These are phyloP conservation scores for Schizochytrium sp. DNA, from an alignment of 108 stramenopile genomes.

Conservation along the genomic window DNA sequence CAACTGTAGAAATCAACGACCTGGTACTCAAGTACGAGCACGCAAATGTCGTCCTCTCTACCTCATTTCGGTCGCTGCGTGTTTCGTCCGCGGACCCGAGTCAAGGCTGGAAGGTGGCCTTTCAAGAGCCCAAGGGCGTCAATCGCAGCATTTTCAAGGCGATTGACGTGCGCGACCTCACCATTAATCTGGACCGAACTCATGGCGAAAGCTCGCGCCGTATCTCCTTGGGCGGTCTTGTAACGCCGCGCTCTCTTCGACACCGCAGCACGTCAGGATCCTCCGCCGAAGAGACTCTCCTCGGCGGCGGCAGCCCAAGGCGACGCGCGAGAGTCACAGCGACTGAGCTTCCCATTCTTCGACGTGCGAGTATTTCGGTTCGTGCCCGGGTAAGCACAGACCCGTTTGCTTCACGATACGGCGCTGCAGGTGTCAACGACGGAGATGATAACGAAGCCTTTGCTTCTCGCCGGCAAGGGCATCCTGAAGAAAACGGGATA, in stretches of 20 bases:
- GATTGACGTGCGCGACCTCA: not conserved
- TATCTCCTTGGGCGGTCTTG: not conserved
- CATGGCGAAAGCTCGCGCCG: not conserved
- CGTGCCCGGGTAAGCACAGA: not conserved
- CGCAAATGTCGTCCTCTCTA: constrained; percentile 35
- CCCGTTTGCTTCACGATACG: not conserved
- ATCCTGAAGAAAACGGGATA: not conserved
- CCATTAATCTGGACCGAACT: not conserved
- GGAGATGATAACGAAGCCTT: not conserved
- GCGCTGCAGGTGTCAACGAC: not conserved
- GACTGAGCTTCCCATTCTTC: not conserved
- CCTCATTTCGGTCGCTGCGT: constrained; percentile 26
- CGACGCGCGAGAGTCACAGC: not conserved
- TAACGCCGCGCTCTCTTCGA: not conserved
- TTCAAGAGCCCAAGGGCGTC: not conserved
- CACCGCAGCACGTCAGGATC: not conserved
- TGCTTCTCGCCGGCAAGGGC: not conserved
- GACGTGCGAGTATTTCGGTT: not conserved
- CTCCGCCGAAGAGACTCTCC: not conserved
- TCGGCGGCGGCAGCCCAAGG: not conserved
- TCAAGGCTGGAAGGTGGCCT: constrained; percentile 30
- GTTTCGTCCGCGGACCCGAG: constrained; percentile 34
- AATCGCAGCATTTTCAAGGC: not conserved
- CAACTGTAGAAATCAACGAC: constrained; percentile 24
- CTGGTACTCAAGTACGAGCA: constrained; percentile 43